Conservation (phyloP, 140 eudicot species). For the Cichorium intybus region DNA sequence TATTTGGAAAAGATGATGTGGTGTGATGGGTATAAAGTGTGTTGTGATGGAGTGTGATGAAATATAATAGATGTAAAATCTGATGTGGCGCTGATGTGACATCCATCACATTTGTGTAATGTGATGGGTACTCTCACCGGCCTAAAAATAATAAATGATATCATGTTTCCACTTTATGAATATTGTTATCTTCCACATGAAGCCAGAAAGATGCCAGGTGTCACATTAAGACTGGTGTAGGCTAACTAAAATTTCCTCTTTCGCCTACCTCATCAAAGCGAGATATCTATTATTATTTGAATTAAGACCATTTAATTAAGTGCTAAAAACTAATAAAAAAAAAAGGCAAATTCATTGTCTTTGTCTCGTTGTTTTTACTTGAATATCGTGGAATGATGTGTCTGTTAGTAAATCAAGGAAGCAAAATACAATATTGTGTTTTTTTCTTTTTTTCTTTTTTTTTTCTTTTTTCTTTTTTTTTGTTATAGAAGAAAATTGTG, state of each 20-base stretch:
- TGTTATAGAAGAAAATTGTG: no score
- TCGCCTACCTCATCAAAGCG: background rate
- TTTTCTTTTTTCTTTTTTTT: no score
- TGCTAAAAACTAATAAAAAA: background rate
- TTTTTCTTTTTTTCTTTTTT: no score
- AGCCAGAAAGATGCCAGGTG: slow-evolving; percentile 2
- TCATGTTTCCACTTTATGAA: slow-evolving; percentile 16
- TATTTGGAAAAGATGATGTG: no score
- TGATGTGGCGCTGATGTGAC: no score
- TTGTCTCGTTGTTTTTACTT: background rate
- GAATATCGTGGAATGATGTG: background rate
- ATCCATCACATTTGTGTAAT: no score
- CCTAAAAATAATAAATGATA: background rate
- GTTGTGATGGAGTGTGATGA: no score
- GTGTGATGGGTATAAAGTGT: no score
- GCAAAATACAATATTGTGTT: background rate
- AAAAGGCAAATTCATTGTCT: no score
- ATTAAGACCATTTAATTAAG: background rate
- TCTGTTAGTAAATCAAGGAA: background rate
- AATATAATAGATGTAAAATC: no score
- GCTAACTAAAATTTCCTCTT: background rate
- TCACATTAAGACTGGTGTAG: slow-evolving; percentile 19
- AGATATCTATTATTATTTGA: background rate
- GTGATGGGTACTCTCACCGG: no score
- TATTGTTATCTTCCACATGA: slow-evolving; percentile 19